Evolutionary conservation across 495 filamentous ascomycete species (phyloP).

Genomic region (Penicillium atrosanguineum): DNA sequence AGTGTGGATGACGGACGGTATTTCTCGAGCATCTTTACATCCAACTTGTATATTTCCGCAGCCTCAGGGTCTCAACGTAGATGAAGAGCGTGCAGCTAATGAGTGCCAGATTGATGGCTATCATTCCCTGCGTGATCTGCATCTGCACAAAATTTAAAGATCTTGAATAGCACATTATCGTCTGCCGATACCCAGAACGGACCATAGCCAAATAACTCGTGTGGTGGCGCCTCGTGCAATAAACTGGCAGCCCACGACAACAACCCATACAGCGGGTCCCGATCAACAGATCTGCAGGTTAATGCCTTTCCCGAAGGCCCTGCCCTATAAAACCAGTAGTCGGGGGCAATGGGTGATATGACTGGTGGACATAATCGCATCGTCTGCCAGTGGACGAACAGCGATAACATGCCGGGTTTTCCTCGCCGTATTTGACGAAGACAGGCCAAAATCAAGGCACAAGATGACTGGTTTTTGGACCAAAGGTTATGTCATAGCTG

Average conservation of each 20-base stretch:
- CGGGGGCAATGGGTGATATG: too few relatives aligned
- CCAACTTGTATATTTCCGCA: neutral
- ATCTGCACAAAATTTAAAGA: too few relatives aligned
- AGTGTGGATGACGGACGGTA: too few relatives aligned
- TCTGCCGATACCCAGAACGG: too few relatives aligned
- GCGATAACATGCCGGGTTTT: slow-evolving; percentile 2
- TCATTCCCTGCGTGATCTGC: neutral
- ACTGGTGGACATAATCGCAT: slow-evolving; percentile 3
- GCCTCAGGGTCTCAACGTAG: neutral
- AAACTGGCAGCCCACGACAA: too few relatives aligned
- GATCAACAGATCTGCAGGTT: slow-evolving; percentile 47
- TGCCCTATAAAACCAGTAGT: too few relatives aligned
- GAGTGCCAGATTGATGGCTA: neutral
- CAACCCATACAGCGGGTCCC: slow-evolving; percentile 49
- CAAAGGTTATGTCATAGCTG: neutral
- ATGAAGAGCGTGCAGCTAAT: neutral
- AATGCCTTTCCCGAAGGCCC: slow-evolving; percentile 46
- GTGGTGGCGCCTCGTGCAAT: too few relatives aligned
- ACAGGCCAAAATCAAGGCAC: neutral
- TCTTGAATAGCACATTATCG: too few relatives aligned
- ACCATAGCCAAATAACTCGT: too few relatives aligned
- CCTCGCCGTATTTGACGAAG: slow-evolving; percentile 10
- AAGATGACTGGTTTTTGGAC: neutral
- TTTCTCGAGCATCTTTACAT: too few relatives aligned
- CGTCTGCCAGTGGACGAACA: slow-evolving; percentile 8